phyloP scores from a whole-genome alignment of 78 protist species.

The Cavenderia fasciculata region DNA sequence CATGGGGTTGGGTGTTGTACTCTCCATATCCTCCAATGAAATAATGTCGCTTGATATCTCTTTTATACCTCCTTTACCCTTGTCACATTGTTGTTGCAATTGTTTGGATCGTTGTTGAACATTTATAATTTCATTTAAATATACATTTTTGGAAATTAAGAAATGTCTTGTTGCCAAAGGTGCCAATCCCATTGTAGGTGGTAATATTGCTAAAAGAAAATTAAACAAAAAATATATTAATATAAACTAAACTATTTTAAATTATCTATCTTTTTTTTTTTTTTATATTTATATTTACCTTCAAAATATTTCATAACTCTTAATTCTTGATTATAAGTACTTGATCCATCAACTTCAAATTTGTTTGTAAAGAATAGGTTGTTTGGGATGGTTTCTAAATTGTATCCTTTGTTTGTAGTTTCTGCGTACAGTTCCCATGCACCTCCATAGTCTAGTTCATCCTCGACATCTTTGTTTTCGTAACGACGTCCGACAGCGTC shows the following conservation, averaged over 20 bases:
- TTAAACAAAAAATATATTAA: too few relatives aligned
- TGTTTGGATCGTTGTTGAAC: not conserved
- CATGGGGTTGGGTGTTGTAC: too few relatives aligned
- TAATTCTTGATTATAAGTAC: constrained; percentile 52
- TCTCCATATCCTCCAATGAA: too few relatives aligned
- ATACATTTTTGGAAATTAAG: constrained; percentile 17
- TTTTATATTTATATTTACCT: not conserved
- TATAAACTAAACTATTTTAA: not conserved
- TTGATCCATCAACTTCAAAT: constrained; percentile 4
- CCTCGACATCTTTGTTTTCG: not conserved
- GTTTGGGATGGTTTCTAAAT: constrained; percentile 24
- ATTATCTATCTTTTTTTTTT: not conserved
- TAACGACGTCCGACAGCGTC: not conserved
- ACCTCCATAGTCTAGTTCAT: constrained; percentile 61
- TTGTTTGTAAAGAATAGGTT: constrained; percentile 21
- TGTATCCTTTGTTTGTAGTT: constrained; percentile 37
- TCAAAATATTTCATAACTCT: constrained; percentile 47
- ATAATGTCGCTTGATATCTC: too few relatives aligned
- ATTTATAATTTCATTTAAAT: constrained; percentile 28
- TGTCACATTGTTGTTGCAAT: not conserved
- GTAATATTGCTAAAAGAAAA: constrained; percentile 28
- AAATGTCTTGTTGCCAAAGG: constrained; percentile 66
- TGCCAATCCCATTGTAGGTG: constrained; percentile 26
- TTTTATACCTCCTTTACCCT: too few relatives aligned
- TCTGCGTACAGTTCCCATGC: constrained; percentile 48